Evolutionary conservation across 495 filamentous ascomycete species (phyloP).

Genomic region (Hamigera avellanea): DNA sequence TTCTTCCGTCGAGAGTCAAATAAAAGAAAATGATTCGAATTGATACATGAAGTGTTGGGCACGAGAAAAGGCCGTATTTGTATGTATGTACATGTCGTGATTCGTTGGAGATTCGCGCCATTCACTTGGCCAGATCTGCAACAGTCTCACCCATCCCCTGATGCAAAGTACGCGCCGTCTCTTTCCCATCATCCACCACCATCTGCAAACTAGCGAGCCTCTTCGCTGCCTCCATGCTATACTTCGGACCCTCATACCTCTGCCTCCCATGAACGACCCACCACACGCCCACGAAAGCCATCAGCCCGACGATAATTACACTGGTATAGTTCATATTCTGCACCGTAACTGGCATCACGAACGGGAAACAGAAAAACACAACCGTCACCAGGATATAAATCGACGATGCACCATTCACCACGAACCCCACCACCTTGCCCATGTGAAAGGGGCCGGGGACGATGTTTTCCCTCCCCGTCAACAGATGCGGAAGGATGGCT

Average conservation of each 20-base stretch:
- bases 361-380: constrained; percentile 64
- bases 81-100: no score
- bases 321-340: constrained; percentile 58
- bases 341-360: constrained; percentile 37
- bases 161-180: no score
- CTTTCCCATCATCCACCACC: constrained; percentile 9
- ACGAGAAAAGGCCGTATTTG: no score
- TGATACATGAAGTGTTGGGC: no score
- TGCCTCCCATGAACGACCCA: constrained; percentile 18
- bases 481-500: constrained; percentile 57
- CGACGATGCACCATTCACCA: constrained; percentile 43
- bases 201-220: constrained; percentile 13
- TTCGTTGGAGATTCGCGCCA: no score
- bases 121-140: no score
- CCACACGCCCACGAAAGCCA: constrained; percentile 24
- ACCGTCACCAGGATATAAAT: constrained; percentile 54
- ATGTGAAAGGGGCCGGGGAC: constrained; percentile 59
- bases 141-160: no score
- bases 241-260: constrained; percentile 21
- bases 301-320: constrained; percentile 47
- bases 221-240: constrained; percentile 22
- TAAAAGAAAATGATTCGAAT: no score
- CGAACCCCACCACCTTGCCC: constrained; percentile 40
- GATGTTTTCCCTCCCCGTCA: constrained; percentile 51
- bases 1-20: no score